A percentile compares a stretch with the other conserved stretches of the same genome.
Evolutionary conservation across 352 stramenopile species (phyloP).

Genomic region (Aphanomyces cochlioides): DNA sequence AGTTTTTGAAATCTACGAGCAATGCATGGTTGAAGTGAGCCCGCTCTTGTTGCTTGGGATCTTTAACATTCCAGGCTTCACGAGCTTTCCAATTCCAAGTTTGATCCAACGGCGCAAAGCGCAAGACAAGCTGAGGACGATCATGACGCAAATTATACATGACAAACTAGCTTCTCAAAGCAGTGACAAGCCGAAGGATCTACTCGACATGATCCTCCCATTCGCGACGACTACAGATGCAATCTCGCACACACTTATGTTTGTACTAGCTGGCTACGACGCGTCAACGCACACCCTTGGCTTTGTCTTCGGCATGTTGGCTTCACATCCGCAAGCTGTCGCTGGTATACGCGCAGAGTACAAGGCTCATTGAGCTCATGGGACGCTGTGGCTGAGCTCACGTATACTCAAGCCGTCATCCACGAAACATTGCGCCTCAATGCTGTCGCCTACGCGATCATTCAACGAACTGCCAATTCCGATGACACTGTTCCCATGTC

Average conservation of each 20-base stretch:
- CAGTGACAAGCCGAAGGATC: background rate
- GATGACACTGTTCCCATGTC: background rate
- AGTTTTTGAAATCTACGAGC: slow-evolving; percentile 1
- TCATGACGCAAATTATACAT: background rate
- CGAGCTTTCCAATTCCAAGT: background rate
- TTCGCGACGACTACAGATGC: background rate
- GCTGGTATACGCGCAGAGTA: background rate
- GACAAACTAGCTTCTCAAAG: background rate
- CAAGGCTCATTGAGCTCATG: background rate
- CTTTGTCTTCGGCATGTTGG: background rate
- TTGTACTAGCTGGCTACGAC: background rate
- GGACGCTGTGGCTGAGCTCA: background rate
- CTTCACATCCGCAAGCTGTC: background rate
- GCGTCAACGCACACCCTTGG: background rate
- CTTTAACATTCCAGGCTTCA: background rate
- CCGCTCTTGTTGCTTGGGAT: background rate
- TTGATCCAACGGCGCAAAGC: background rate
- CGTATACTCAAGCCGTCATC: slow-evolving; percentile 1
- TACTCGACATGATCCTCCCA: background rate
- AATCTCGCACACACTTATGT: background rate
- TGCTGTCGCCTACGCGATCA: background rate
- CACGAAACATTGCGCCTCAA: slow-evolving; percentile 6
- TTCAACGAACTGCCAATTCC: background rate
- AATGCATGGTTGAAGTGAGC: background rate
- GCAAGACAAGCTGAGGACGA: background rate